Evolutionary conservation across 495 filamentous ascomycete genomes (phyloP).

Genomic region (Amorphotheca resinae): DNA sequence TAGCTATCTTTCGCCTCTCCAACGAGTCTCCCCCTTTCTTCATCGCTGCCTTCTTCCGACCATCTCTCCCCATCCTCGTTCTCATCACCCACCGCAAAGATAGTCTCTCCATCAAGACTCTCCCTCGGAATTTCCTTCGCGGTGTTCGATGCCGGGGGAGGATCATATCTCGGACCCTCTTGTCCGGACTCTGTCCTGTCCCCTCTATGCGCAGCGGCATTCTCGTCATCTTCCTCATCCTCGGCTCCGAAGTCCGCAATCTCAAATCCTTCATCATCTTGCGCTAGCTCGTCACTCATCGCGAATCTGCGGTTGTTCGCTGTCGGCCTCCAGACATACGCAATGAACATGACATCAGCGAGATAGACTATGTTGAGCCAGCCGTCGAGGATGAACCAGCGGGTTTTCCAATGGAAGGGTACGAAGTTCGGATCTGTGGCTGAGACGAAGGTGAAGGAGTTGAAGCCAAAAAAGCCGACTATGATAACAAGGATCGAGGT

Average conservation of each 20-base stretch:
- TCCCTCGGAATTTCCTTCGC: slow-evolving; percentile 35
- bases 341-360: slow-evolving; percentile 77
- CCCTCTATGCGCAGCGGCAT: slow-evolving; percentile 46
- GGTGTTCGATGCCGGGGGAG: slow-evolving; percentile 6
- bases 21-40: slow-evolving; percentile 53
- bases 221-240: slow-evolving; percentile 59
- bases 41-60: slow-evolving; percentile 54
- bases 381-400: slow-evolving; percentile 96
- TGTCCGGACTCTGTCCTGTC: slow-evolving; percentile 25
- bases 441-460: slow-evolving; percentile 86
- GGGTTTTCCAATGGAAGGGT: slow-evolving; percentile 86
- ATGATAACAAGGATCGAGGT: slow-evolving; percentile 89
- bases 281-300: slow-evolving; percentile 98
- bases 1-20: slow-evolving; percentile 4
- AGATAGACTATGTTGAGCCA: slow-evolving; percentile 97
- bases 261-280: slow-evolving; percentile 92
- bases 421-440: slow-evolving; percentile 74
- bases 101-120: slow-evolving; percentile 81
- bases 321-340: slow-evolving; percentile 96
- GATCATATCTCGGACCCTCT: slow-evolving; percentile 23
- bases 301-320: slow-evolving; percentile 95
- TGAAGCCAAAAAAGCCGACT: slow-evolving; percentile 89
- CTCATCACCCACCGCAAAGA: slow-evolving; percentile 67
- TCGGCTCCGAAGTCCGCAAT: slow-evolving; percentile 81
- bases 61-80: slow-evolving; percentile 65